These are phyloP conservation scores for Metschnikowia matae DNA, from an alignment of 805 yeast species.

Conservation along the genomic window DNA sequence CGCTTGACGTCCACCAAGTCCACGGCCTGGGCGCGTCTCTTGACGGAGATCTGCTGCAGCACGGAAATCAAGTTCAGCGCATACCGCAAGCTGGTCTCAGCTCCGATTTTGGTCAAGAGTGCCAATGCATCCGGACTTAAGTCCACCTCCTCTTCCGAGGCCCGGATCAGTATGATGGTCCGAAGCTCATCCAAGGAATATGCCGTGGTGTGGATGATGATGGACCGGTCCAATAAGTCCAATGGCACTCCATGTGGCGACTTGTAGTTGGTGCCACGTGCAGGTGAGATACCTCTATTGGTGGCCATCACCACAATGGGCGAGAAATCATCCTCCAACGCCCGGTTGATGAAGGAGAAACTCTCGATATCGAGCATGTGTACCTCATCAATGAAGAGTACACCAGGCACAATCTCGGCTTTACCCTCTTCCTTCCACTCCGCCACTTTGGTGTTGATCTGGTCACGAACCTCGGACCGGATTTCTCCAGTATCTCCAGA, in stretches of 20 bases:
- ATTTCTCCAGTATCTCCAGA: constrained; percentile 98
- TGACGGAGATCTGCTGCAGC: constrained; percentile 78
- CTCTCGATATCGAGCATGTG: constrained; percentile 98
- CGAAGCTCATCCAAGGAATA: constrained; percentile 82
- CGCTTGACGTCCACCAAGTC: constrained; percentile 83
- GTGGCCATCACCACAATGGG: constrained; percentile 98
- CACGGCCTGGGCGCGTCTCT: constrained; percentile 68
- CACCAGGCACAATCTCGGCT: constrained; percentile 97
- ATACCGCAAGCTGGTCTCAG: constrained; percentile 87
- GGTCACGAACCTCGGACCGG: constrained; percentile 90
- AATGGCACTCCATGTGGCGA: constrained; percentile 98
- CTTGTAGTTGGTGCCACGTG: constrained; percentile 89
- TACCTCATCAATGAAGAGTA: constrained; percentile 93
- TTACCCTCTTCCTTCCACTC: constrained; percentile 99
- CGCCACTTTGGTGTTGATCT: constrained; percentile 92
- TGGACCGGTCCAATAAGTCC: constrained; percentile 89
- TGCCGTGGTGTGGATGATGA: constrained; percentile 80
- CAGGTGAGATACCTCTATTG: constrained; percentile 89
- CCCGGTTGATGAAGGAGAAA: constrained; percentile 91
- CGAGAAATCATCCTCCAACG: constrained; percentile 92
- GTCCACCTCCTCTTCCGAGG: constrained; percentile 91
- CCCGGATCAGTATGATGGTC: constrained; percentile 81
- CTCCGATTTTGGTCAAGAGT: constrained; percentile 82
- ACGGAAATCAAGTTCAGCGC: constrained; percentile 90
- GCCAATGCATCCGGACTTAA: constrained; percentile 78